Percentiles rank a stretch among this genome's conserved stretches.
Conservation (phyloP, 2,329 filamentous ascomycete genomes). For the Chalara sp. region DNA sequence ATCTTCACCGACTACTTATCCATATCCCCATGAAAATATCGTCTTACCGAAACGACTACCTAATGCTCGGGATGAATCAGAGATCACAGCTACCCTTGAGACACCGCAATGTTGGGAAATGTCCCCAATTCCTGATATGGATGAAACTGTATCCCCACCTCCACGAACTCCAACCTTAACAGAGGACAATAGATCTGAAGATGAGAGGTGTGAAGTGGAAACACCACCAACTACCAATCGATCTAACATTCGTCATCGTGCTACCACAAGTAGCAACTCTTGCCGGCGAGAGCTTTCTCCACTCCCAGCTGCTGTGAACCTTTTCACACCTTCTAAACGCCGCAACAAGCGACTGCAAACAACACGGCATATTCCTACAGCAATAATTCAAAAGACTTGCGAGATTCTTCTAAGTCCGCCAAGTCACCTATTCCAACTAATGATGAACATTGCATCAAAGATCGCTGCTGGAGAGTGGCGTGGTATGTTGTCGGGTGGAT, state of each 20-base stretch:
- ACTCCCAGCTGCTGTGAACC: conserved; percentile 59
- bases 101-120: conserved; percentile 19
- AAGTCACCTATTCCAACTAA: conserved; percentile 67
- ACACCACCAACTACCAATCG: conserved; percentile 21
- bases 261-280: conserved; percentile 45
- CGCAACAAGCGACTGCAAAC: conserved; percentile 35
- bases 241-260: conserved; percentile 39
- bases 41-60: conserved; percentile 27
- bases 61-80: conserved; percentile 28
- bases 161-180: conserved; percentile 38
- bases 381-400: conserved; percentile 70
- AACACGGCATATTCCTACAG: conserved; percentile 47
- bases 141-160: conserved; percentile 10
- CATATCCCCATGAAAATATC: conserved; percentile 35
- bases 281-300: conserved; percentile 55
- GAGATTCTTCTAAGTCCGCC: conserved; percentile 77
- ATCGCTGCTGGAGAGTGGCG: conserved; percentile 62
- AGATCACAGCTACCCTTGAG: conserved; percentile 23
- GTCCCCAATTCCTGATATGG: conserved; percentile 4
- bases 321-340: conserved; percentile 47
- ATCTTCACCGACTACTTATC: conserved; percentile 33
- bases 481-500: conserved; percentile 47
- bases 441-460: conserved; percentile 73
- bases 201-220: conserved; percentile 28
- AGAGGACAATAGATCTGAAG: conserved; percentile 34